Base-by-base conservation (phyloP, 192 early-diverging fungal species). In the Lunasporangiospora selenospora region DNA sequence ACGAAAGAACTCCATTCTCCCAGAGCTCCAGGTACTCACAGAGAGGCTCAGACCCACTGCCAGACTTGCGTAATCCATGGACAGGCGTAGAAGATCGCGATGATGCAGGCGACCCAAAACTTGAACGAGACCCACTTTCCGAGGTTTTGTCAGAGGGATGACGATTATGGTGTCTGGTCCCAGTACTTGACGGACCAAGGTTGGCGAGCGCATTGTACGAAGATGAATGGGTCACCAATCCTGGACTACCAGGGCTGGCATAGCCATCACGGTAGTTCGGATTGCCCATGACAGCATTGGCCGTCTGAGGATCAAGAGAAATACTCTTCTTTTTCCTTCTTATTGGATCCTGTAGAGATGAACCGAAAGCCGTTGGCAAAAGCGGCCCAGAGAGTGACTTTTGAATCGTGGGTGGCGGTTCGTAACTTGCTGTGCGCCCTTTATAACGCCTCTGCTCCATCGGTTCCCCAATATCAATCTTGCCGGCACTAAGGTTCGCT, bases 1-100 rank as follows among this genome's bases (percentile, higher is more conserved):
- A 62, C 42, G 70, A 71, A 11, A 76, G 58, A n/a, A 50, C 29
- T 4, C 73, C 77, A 29, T 78, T 61, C 39, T 84, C 80, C 40
- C 39, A 53, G 7, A 75, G 46, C 4, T 75, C 57, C 33, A 75
- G 36, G 24, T 75, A 59, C 40, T 73, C 69, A 16, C 50, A 47
- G 36, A 58, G 13, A 26, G 43, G 59, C 16, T 73, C 56, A 30
- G 31, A 40, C 16, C 46, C 26, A 11, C 53, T 51, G 34, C 48
- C 33, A 44, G 62, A 65, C 45, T 66, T 53, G 33, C 51, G 31
- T 27, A 60, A 30, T 29, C 54, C 61, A n/a, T 71, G 61, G 4
- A 62, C 75, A 26, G 67, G 67, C 4, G 66, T 64, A 19, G 59
- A 47, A 38, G 62, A 61, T 43, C 65, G 42, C 11, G 66, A 66